These are phyloP conservation scores for Speleostelium caveatum DNA, from an alignment of 78 protist genomes.

Conservation along the genomic window DNA sequence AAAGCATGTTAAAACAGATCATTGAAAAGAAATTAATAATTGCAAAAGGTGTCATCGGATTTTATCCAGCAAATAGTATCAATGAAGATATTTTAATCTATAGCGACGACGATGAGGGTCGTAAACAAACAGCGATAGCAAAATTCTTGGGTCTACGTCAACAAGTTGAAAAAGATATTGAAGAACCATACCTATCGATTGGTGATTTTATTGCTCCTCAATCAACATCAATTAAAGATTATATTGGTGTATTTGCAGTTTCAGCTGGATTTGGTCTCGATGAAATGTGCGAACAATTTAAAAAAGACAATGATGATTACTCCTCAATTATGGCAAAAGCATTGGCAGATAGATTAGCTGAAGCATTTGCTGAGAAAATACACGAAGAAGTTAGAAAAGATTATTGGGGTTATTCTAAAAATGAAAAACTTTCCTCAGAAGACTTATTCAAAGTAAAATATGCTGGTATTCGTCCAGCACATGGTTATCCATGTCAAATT, in stretches of 20 bases:
- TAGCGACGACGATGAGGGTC: slow-evolving; percentile 87
- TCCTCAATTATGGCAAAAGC: slow-evolving; percentile 95
- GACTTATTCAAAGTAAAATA: slow-evolving; percentile 89
- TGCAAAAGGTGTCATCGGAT: slow-evolving; percentile 90
- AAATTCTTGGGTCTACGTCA: slow-evolving; percentile 94
- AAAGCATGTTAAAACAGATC: slow-evolving; percentile 83
- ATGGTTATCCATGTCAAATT: slow-evolving; percentile 99
- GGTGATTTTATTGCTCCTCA: slow-evolving; percentile 97
- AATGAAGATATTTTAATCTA: slow-evolving; percentile 94
- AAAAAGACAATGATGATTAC: slow-evolving; percentile 93
- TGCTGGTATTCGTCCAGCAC: slow-evolving; percentile 99
- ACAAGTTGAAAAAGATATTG: slow-evolving; percentile 95
- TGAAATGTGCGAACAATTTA: slow-evolving; percentile 83
- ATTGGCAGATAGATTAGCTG: slow-evolving; percentile 96
- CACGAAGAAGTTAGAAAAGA: slow-evolving; percentile 94
- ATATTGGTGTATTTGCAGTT: slow-evolving; percentile 94
- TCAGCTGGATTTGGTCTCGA: slow-evolving; percentile 94
- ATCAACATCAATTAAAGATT: slow-evolving; percentile 86
- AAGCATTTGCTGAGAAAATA: slow-evolving; percentile 96
- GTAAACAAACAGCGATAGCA: slow-evolving; percentile 25
- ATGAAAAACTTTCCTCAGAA: slow-evolving; percentile 82
- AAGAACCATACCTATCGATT: slow-evolving; percentile 87
- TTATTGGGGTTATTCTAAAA: slow-evolving; percentile 95
- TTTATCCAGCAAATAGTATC: slow-evolving; percentile 94
- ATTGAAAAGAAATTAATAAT: slow-evolving; percentile 71